Conservation (phyloP, 1,139 yeast species). For the Hanseniaspora gamundiae region DNA sequence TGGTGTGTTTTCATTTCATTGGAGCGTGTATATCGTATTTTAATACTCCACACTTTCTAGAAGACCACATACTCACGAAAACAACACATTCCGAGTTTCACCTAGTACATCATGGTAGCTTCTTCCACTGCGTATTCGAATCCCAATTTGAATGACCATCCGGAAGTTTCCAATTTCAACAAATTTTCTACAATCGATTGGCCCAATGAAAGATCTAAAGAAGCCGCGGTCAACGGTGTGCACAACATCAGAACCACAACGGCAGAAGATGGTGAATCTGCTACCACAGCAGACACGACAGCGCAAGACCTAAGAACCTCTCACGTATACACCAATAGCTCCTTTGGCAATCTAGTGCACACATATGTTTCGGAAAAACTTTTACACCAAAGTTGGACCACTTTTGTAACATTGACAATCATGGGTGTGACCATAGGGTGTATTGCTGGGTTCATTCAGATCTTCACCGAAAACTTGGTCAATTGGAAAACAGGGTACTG, state of each 20-base stretch:
- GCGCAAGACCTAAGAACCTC: conserved; percentile 1
- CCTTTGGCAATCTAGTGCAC: conserved; percentile 8
- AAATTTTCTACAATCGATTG: conserved; percentile 70
- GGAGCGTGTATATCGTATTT: no score
- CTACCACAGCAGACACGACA: not conserved
- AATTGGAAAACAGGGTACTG: conserved; percentile 74
- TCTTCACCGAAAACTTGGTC: conserved; percentile 79
- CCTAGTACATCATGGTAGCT: no score
- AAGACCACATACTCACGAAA: no score
- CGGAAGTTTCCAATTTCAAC: conserved; percentile 34
- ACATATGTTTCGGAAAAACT: conserved; percentile 15
- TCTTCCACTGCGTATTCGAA: not conserved
- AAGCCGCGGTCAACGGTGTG: conserved; percentile 13
- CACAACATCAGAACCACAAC: conserved; percentile 10
- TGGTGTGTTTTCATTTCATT: no score
- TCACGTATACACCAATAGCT: conserved; percentile 8
- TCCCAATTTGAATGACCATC: conserved; percentile 7
- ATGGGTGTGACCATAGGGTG: conserved; percentile 71
- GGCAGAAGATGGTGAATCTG: not conserved
- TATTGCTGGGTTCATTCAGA: conserved; percentile 70
- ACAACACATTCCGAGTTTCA: no score
- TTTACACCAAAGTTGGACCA: conserved; percentile 42
- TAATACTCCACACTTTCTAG: no score
- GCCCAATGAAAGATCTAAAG: conserved; percentile 49
- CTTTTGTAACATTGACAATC: conserved; percentile 60